Percentiles rank a stretch among this genome's conserved stretches.
phyloP scores from a whole-genome alignment of 805 yeast genomes.

The Saturnispora mendoncae region DNA sequence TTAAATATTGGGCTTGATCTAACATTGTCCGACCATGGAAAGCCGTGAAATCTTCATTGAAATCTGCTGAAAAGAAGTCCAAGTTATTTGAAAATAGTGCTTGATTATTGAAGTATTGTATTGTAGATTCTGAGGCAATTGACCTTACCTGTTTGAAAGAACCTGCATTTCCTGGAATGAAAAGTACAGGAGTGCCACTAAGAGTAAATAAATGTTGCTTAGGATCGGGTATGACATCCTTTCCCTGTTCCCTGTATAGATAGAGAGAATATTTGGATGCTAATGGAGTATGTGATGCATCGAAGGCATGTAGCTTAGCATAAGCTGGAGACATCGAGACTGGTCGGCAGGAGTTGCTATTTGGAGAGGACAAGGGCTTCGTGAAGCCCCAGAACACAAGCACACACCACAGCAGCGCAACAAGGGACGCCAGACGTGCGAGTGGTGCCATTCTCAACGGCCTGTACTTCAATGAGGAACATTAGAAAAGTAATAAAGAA shows the following conservation, averaged over 20 bases:
- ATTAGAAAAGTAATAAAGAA: background rate
- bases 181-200: constrained; percentile 79
- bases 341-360: constrained; percentile 46
- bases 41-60: constrained; percentile 93
- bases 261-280: constrained; percentile 81
- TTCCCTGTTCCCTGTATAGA: constrained; percentile 76
- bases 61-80: constrained; percentile 88
- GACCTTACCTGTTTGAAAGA: constrained; percentile 84
- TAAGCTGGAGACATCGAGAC: constrained; percentile 82
- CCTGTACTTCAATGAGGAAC: background rate
- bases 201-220: constrained; percentile 20
- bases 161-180: constrained; percentile 98
- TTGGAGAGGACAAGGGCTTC: constrained; percentile 34
- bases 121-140: constrained; percentile 76
- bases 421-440: constrained; percentile 6
- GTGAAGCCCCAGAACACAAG: constrained; percentile 20
- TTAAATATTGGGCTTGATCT: constrained; percentile 88
- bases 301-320: constrained; percentile 66
- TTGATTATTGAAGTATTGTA: constrained; percentile 31
- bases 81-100: constrained; percentile 36
- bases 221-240: constrained; percentile 47
- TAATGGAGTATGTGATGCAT: constrained; percentile 54
- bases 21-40: constrained; percentile 89
- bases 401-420: constrained; percentile 5
- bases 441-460: constrained; percentile 4